phyloP scores from a whole-genome alignment of 306 rosid species.

The Cucurbita maxima region DNA sequence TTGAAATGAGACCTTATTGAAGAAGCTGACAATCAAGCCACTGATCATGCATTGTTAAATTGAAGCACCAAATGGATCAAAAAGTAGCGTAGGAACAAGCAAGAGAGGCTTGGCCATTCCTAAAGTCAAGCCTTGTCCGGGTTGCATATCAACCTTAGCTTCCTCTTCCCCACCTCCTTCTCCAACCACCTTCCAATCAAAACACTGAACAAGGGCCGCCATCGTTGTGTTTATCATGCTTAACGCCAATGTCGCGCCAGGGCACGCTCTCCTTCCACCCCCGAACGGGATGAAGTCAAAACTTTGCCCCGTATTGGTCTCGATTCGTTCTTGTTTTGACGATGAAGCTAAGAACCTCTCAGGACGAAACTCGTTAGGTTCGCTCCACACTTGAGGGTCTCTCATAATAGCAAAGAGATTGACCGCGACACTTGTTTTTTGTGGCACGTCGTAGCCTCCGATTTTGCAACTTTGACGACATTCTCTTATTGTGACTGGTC shows the following conservation, averaged over 20 bases:
- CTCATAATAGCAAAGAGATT: conserved; percentile 38
- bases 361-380: conserved; percentile 23
- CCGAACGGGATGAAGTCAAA: conserved; percentile 37
- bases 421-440: conserved; percentile 16
- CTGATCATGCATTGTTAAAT: background rate
- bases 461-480: conserved; percentile 21
- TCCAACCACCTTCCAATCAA: conserved; percentile 24
- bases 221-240: background rate
- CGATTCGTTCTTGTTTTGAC: background rate
- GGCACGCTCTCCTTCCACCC: conserved; percentile 42
- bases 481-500: conserved; percentile 21
- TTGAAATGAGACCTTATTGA: background rate
- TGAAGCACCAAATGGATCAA: background rate
- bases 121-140: background rate
- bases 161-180: background rate
- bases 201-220: conserved; percentile 33
- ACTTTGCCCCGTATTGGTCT: conserved; percentile 16
- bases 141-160: conserved; percentile 1
- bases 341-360: conserved; percentile 12
- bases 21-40: background rate
- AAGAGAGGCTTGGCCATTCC: conserved; percentile 3
- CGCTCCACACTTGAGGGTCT: conserved; percentile 33
- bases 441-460: conserved; percentile 18
- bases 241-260: conserved; percentile 20
- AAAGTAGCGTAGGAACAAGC: background rate